Conservation (phyloP, 148 eudicot genomes). For the Persicaria tinctoria region DNA sequence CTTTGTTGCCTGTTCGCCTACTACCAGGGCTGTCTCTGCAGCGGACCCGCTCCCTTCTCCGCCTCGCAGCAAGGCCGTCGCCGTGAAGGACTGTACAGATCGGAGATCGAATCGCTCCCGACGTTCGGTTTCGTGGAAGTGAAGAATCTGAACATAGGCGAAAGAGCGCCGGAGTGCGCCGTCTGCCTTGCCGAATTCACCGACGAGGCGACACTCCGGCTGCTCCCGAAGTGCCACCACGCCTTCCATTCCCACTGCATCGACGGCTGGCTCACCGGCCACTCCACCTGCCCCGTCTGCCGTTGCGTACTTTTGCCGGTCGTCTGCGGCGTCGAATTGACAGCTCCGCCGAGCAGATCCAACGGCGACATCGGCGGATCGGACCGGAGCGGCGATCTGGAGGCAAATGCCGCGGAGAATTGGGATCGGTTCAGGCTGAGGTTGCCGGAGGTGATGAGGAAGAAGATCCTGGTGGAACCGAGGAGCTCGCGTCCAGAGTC, state of each 20-base stretch:
- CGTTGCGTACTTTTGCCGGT: constrained; percentile 16
- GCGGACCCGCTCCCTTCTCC: not conserved
- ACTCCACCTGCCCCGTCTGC: constrained; percentile 39
- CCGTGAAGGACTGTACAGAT: not conserved
- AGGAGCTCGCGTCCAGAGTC: not conserved
- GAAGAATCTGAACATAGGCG: constrained; percentile 27
- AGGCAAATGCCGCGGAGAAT: not conserved
- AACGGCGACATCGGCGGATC: not conserved
- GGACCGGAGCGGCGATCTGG: not conserved
- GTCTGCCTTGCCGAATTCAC: constrained; percentile 41
- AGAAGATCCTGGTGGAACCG: not conserved
- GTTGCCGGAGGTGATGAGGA: constrained; percentile 13
- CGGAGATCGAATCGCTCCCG: constrained; percentile 28
- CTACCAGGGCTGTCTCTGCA: constrained; percentile 25
- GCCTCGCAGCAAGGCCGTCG: constrained; percentile 20
- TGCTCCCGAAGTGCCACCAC: constrained; percentile 43
- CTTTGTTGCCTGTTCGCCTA: constrained; percentile 25
- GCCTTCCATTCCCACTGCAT: constrained; percentile 45
- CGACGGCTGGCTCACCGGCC: constrained; percentile 37
- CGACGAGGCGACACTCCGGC: constrained; percentile 24
- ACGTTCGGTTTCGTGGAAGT: constrained; percentile 26
- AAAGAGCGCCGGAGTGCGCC: constrained; percentile 42
- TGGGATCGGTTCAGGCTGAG: constrained; percentile 13
- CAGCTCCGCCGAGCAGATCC: not conserved
- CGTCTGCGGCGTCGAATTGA: not conserved